phyloP scores from a whole-genome alignment of 164 flowering plant species.

The Stephania cephalantha region DNA sequence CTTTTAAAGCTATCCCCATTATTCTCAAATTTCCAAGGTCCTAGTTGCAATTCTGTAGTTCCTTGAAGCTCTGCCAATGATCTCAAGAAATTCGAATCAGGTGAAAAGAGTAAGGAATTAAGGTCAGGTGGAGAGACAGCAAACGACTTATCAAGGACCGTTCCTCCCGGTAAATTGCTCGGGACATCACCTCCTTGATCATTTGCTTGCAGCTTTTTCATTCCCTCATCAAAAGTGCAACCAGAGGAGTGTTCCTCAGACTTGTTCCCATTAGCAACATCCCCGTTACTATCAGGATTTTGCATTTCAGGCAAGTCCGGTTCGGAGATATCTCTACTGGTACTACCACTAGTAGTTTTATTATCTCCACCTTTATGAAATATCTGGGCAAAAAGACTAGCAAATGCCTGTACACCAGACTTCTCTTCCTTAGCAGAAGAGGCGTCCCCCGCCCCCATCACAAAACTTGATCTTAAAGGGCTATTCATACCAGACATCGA shows the following conservation, averaged over 20 bases:
- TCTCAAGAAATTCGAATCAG: conserved; percentile 49
- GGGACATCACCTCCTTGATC: conserved; percentile 63
- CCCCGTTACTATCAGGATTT: conserved; percentile 29
- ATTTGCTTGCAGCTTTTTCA: conserved; percentile 44
- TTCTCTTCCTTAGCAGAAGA: conserved; percentile 50
- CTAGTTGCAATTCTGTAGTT: conserved; percentile 58
- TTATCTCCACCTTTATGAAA: conserved; percentile 45
- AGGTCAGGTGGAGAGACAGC: conserved; percentile 54
- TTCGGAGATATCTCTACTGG: conserved; percentile 17
- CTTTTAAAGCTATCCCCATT: conserved; percentile 56
- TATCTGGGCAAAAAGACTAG: conserved; percentile 58
- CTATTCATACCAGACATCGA: conserved; percentile 22
- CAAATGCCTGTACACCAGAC: conserved; percentile 28
- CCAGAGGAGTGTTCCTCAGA: conserved; percentile 44
- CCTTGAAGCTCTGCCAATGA: conserved; percentile 60
- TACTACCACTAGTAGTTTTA: conserved; percentile 14
- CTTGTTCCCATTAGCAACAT: conserved; percentile 24
- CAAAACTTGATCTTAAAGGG: conserved; percentile 29
- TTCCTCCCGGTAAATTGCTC: conserved; percentile 66
- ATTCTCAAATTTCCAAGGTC: conserved; percentile 71
- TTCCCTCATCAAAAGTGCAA: conserved; percentile 51
- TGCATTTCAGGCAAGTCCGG: conserved; percentile 36
- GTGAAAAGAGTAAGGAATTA: conserved; percentile 63
- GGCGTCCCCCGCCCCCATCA: conserved; percentile 33
- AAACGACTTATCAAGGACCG: conserved; percentile 68